These are phyloP conservation scores for Adenanthera pavonina DNA, from an alignment of 306 rosid genomes.

Conservation along the genomic window DNA sequence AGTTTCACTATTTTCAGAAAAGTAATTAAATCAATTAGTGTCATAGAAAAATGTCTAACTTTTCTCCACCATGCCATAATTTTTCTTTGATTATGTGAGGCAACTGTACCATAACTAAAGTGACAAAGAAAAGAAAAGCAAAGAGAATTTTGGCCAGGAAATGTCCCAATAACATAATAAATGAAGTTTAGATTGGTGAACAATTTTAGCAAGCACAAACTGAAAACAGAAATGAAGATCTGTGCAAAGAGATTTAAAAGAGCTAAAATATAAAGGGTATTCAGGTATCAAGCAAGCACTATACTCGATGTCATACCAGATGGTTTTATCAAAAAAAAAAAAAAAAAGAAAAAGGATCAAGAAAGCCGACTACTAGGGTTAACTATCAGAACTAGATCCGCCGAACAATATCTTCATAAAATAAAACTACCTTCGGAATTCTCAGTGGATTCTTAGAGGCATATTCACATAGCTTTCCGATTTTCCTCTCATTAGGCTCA, in stretches of 20 bases:
- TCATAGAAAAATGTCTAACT: conserved; percentile 28
- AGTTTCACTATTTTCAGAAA: not conserved
- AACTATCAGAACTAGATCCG: not conserved
- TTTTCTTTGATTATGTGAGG: conserved; percentile 29
- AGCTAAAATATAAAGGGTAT: not conserved
- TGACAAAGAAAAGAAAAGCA: conserved; percentile 12
- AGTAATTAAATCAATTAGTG: conserved; percentile 13
- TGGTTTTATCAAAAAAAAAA: too few species aligned
- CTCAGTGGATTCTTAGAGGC: conserved; percentile 54
- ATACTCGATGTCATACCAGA: not conserved
- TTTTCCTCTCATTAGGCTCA: conserved; percentile 57
- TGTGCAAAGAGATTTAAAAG: not conserved
- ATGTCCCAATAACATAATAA: not conserved
- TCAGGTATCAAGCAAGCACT: not conserved
- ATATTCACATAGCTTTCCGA: conserved; percentile 58
- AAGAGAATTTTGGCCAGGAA: not conserved
- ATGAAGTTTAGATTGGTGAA: not conserved
- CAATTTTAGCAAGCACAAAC: not conserved
- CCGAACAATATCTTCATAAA: not conserved
- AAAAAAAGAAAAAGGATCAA: not conserved
- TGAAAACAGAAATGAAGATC: not conserved
- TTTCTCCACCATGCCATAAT: conserved; percentile 28
- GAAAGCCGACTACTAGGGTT: not conserved
- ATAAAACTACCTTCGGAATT: conserved; percentile 57
- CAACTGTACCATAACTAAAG: conserved; percentile 25